These are phyloP conservation scores for Centella asiatica DNA, from an alignment of 129 eudicot genomes.

Conservation along the genomic window DNA sequence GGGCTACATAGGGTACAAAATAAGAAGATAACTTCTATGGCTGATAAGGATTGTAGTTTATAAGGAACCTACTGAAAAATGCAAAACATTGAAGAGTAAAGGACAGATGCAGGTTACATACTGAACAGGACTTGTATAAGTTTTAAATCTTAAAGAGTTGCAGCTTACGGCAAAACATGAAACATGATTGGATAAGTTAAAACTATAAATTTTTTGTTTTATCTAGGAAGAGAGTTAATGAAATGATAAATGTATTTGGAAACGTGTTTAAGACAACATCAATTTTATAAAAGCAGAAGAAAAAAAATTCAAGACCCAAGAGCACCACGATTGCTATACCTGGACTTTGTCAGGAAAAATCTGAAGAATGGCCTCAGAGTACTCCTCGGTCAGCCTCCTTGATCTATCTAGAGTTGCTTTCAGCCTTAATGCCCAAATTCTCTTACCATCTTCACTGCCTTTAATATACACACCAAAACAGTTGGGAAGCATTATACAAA, in stretches of 20 bases:
- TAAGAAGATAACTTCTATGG: neutral
- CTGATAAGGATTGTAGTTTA: neutral
- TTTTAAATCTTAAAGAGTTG: neutral
- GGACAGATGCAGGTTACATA: neutral
- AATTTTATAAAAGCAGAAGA: neutral
- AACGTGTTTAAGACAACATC: too few species aligned
- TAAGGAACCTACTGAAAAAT: constrained; percentile 1
- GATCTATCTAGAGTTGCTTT: constrained; percentile 97
- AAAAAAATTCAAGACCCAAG: neutral
- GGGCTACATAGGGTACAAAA: neutral
- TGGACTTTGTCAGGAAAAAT: constrained; percentile 81
- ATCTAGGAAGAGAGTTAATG: neutral
- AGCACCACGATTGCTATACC: constrained; percentile 27
- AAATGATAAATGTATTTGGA: neutral
- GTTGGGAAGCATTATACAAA: constrained; percentile 14
- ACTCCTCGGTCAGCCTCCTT: constrained; percentile 84
- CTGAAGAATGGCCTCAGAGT: constrained; percentile 84
- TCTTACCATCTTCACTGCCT: constrained; percentile 93
- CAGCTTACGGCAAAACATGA: neutral
- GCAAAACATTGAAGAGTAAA: neutral
- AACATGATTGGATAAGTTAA: too few species aligned
- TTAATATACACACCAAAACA: constrained; percentile 4
- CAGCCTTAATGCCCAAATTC: constrained; percentile 82
- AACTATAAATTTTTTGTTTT: too few species aligned
- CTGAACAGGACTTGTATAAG: neutral